These are phyloP conservation scores for Apiotrichum veenhuisii DNA, from an alignment of 1,284 basidiomycete genomes.

Conservation along the genomic window DNA sequence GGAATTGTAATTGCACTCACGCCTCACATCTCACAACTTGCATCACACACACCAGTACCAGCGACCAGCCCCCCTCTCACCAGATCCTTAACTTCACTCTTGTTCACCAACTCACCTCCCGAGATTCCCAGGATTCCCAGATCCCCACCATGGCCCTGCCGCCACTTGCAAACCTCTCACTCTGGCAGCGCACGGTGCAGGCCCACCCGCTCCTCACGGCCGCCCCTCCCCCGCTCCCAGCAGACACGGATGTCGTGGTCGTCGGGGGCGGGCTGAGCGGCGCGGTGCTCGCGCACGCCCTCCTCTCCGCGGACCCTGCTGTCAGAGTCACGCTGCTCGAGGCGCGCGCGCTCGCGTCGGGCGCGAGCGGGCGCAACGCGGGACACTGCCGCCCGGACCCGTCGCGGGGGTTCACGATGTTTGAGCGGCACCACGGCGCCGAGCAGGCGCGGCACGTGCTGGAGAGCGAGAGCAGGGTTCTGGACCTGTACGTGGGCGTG, in stretches of 20 bases:
- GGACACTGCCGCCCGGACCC: constrained; percentile 45
- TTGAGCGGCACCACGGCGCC: constrained; percentile 30
- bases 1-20: no score
- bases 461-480: constrained; percentile 8
- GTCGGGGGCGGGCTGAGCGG: constrained; percentile 40
- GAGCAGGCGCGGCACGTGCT: constrained; percentile 22
- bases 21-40: no score
- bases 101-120: no score
- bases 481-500: constrained; percentile 1
- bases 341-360: constrained; percentile 42
- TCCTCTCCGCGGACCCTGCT: constrained; percentile 12
- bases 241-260: constrained; percentile 32
- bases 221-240: constrained; percentile 23
- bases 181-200: constrained; percentile 37
- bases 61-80: no score
- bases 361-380: constrained; percentile 45
- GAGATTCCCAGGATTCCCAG: no score
- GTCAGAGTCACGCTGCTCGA: constrained; percentile 35
- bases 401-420: constrained; percentile 35
- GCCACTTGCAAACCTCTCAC: constrained; percentile 28
- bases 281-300: constrained; percentile 30
- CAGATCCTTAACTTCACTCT: no score
- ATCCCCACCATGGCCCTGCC: constrained; percentile 21
- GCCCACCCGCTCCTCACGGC: constrained; percentile 33
- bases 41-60: no score